phyloP scores from a whole-genome alignment of 768 basidiomycete genomes.

The Mycena rebaudengoi region DNA sequence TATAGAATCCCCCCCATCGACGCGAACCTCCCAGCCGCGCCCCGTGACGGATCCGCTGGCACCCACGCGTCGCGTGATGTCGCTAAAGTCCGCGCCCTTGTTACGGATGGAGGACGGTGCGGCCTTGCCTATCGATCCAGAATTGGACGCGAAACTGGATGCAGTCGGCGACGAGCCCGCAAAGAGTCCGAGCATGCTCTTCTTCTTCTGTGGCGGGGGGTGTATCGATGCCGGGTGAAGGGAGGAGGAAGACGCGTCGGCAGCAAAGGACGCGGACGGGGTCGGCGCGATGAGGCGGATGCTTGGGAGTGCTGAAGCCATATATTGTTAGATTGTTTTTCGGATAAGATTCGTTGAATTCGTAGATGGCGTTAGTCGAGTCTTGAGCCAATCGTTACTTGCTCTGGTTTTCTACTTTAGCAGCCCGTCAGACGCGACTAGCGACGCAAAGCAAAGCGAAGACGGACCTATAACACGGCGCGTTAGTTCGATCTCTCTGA shows the following conservation, averaged over 20 bases:
- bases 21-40: conserved; percentile 75
- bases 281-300: conserved; percentile 61
- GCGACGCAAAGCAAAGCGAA: no score
- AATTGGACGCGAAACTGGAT: no score
- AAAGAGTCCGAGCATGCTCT: conserved; percentile 59
- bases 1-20: conserved; percentile 70
- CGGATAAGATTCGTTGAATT: no score
- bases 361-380: no score
- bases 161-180: conserved; percentile 30
- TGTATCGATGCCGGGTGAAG: conserved; percentile 43
- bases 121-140: not conserved
- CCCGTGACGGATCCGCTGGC: conserved; percentile 37
- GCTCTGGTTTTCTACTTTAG: no score
- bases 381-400: no score
- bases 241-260: conserved; percentile 36
- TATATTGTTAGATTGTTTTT: not conserved
- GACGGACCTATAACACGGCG: no score
- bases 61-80: conserved; percentile 64
- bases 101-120: conserved; percentile 33
- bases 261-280: not conserved
- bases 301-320: conserved; percentile 41
- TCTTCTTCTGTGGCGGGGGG: conserved; percentile 48
- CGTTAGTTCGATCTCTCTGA: no score
- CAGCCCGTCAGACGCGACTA: no score
- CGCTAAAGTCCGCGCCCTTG: conserved; percentile 58